Evolutionary conservation across 2,329 filamentous ascomycete species (phyloP).

Genomic region (Scedosporium boydii): DNA sequence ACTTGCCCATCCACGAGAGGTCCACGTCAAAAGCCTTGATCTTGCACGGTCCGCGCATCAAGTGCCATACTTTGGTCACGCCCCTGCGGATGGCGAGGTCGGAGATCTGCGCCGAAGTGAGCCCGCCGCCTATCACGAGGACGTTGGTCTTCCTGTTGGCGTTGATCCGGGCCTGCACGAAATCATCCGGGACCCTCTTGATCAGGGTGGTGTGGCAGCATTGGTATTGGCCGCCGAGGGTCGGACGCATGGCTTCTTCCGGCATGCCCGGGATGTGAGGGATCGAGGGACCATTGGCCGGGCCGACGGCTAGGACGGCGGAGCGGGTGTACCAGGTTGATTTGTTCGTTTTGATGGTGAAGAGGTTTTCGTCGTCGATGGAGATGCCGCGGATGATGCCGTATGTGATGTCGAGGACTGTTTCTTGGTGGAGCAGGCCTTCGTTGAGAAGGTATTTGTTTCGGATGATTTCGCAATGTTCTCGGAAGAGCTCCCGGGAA

Average conservation of each 20-base stretch:
- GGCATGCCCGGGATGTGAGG: constrained; percentile 27
- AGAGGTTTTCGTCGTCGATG: constrained; percentile 44
- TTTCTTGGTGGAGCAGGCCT: constrained; percentile 50
- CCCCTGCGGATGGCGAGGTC: constrained; percentile 57
- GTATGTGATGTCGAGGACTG: constrained; percentile 53
- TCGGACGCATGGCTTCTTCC: constrained; percentile 3
- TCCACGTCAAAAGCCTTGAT: constrained; percentile 73
- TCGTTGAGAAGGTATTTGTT: constrained; percentile 37
- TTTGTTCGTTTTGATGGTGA: constrained; percentile 52
- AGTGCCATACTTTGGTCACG: constrained; percentile 57
- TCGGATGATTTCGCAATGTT: constrained; percentile 50
- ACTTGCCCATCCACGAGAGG: constrained; percentile 74
- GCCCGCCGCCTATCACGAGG: constrained; percentile 63
- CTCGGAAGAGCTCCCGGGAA: constrained; percentile 49
- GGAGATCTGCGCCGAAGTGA: constrained; percentile 66
- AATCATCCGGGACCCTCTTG: constrained; percentile 42
- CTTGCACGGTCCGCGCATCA: constrained; percentile 51
- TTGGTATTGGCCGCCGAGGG: constrained; percentile 19
- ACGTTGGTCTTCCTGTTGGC: constrained; percentile 46
- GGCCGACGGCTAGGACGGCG: constrained; percentile 63
- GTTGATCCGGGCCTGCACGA: constrained; percentile 43
- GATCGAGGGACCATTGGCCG: constrained; percentile 49
- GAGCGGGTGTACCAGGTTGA: constrained; percentile 45
- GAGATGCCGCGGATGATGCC: constrained; percentile 34
- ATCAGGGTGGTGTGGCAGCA: constrained; percentile 59